Evolutionary conservation across 371 early-diverging fungal genomes (phyloP), one percentile per base, ranked within the genome.

Genomic region (Dinochytrium kinnereticum): DNA sequence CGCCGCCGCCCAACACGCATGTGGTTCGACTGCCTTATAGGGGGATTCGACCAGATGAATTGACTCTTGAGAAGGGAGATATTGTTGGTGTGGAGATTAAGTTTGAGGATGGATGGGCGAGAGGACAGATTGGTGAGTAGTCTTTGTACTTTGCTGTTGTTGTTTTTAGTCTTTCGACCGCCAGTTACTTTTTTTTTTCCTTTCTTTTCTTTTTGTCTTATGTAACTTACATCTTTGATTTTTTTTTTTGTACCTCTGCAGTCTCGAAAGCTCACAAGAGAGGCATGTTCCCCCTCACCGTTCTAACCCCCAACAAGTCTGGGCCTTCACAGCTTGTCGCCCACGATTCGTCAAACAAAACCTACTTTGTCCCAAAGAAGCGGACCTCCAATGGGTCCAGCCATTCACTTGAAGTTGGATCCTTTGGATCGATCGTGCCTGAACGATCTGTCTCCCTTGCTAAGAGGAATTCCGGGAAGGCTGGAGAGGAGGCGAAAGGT

Each of bases 1-100:
- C 85, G 7, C 82, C 85, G 1, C 81, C 82, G 37, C 78, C 85
- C 21, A 84, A 82, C 49, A 82, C 85, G 3, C 85, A 84, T 74
- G 82, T 84, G 17, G 82, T 76, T 34, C 49, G 71, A 36, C 31
- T 53, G 10, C 44, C 70, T 28, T 76, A 71, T 68, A 51, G 65
- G 39, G 69, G 69, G 0, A 59, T 68, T 28, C 26, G 72, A 33
- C 39, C 70, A 26, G 85, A 84, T 72, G 85, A 84, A 69, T 59
- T 84, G 73, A 69, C 68, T 15, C 61, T 84, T 65, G 77, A 76
- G 51, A 69, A 68, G 34, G 85, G 82, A 39, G 85, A 85, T 64
- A 80, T 85, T 51, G 78, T 85, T 53, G 82, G 82, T 57, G 80
- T 85, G 37, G 85, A 85, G 71, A 59, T 73, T 30, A 73, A 76